Percentiles rank a stretch among this genome's conserved stretches.
phyloP scores from a whole-genome alignment of 164 flowering plant genomes.

The Dillenia suffruticosa region DNA sequence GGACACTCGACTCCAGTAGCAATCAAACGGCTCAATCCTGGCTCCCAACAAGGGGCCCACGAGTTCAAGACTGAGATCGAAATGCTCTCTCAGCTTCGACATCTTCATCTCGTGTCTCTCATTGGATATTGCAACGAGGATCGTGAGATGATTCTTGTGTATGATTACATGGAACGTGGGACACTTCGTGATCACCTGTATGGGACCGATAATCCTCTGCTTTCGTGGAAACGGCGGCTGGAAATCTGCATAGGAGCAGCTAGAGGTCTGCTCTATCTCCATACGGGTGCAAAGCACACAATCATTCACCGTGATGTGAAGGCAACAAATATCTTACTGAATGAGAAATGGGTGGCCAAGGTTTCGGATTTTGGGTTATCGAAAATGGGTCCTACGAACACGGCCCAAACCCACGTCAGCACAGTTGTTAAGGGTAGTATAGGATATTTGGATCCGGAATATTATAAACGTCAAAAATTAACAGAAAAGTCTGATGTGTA shows the following conservation, averaged over 20 bases:
- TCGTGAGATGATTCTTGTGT: conserved; percentile 31
- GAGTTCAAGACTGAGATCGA: conserved; percentile 31
- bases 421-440: conserved; percentile 22
- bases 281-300: conserved; percentile 19
- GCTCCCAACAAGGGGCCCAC: conserved; percentile 18
- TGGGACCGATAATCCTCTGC: conserved; percentile 12
- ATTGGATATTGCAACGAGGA: conserved; percentile 29
- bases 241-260: conserved; percentile 35
- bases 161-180: conserved; percentile 29
- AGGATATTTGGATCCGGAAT: conserved; percentile 21
- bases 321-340: conserved; percentile 28
- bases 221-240: conserved; percentile 32
- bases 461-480: neutral
- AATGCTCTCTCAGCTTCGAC: conserved; percentile 24
- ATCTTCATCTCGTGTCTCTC: conserved; percentile 29
- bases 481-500: conserved; percentile 10
- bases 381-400: conserved; percentile 8
- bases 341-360: conserved; percentile 32
- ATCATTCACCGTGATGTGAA: conserved; percentile 39
- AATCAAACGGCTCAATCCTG: conserved; percentile 21
- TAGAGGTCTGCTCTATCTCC: conserved; percentile 29
- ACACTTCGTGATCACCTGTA: conserved; percentile 30
- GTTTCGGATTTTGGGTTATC: conserved; percentile 37
- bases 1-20: conserved; percentile 17
- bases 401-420: neutral